These are phyloP conservation scores for Globisporangium acanthophoron DNA, from an alignment of 352 stramenopile species.

Conservation along the genomic window DNA sequence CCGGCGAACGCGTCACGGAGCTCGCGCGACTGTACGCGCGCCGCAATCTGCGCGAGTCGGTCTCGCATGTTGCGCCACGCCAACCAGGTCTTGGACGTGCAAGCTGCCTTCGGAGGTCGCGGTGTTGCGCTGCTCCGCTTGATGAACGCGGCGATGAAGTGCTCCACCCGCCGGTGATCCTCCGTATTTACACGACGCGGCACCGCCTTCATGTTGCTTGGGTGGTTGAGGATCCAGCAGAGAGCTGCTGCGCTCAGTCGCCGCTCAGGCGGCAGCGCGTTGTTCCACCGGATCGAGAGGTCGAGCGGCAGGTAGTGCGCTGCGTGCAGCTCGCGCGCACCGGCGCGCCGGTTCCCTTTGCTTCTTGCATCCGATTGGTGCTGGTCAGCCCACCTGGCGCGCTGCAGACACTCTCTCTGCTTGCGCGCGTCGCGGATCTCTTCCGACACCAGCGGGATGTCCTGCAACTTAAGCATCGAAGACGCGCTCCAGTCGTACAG, in stretches of 20 bases:
- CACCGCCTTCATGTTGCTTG: constrained; percentile 6
- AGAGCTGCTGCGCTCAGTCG: neutral
- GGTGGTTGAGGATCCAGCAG: neutral
- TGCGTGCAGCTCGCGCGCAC: neutral
- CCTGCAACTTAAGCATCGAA: neutral
- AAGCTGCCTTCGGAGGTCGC: neutral
- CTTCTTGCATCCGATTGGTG: neutral
- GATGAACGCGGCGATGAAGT: neutral
- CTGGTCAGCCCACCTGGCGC: neutral
- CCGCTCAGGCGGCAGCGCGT: neutral
- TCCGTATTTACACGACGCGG: neutral
- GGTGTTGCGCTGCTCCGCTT: neutral
- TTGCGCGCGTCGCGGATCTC: neutral
- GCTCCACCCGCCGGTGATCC: neutral
- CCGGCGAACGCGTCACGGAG: neutral
- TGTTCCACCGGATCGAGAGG: neutral
- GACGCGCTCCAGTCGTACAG: neutral
- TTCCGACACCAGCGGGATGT: constrained; percentile 3
- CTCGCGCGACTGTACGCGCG: neutral
- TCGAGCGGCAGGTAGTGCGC: constrained; percentile 2
- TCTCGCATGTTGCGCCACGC: neutral
- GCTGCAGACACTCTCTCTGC: neutral
- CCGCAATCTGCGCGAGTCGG: neutral
- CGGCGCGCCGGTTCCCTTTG: neutral
- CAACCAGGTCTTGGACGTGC: neutral